Evolutionary conservation across 495 filamentous ascomycete species (phyloP).

Genomic region (Talaromyces thailandensis): DNA sequence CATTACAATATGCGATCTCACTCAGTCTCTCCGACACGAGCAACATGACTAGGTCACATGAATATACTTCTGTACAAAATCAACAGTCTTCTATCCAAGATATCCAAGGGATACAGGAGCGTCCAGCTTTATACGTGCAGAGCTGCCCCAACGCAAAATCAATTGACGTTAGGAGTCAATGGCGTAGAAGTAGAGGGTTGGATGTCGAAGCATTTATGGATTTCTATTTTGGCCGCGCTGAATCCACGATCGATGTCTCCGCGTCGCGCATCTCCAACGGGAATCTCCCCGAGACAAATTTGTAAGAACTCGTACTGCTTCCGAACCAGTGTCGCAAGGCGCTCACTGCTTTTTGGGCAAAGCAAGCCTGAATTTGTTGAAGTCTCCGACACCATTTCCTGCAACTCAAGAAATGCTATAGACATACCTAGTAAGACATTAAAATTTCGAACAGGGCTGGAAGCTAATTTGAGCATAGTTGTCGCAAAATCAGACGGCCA

Average conservation of each 20-base stretch:
- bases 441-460: constrained; percentile 13
- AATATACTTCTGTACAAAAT: background rate
- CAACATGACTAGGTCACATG: background rate
- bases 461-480: constrained; percentile 13
- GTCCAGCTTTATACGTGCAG: background rate
- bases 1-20: background rate
- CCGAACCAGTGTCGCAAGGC: constrained; percentile 10
- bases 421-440: constrained; percentile 16
- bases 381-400: constrained; percentile 12
- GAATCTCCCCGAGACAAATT: constrained; percentile 12
- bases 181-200: background rate
- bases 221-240: constrained; percentile 14
- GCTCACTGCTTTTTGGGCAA: constrained; percentile 11
- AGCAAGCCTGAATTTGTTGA: constrained; percentile 9
- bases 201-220: constrained; percentile 9
- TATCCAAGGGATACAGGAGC: background rate
- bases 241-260: constrained; percentile 13
- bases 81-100: background rate
- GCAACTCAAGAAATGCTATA: constrained; percentile 14
- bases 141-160: background rate
- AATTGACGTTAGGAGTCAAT: background rate
- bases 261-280: constrained; percentile 5
- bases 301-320: constrained; percentile 15
- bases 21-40: background rate
- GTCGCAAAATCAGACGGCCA: constrained; percentile 18